Evolutionary conservation across 2,329 filamentous ascomycete genomes (phyloP).

Genomic region (Calonectria montana): DNA sequence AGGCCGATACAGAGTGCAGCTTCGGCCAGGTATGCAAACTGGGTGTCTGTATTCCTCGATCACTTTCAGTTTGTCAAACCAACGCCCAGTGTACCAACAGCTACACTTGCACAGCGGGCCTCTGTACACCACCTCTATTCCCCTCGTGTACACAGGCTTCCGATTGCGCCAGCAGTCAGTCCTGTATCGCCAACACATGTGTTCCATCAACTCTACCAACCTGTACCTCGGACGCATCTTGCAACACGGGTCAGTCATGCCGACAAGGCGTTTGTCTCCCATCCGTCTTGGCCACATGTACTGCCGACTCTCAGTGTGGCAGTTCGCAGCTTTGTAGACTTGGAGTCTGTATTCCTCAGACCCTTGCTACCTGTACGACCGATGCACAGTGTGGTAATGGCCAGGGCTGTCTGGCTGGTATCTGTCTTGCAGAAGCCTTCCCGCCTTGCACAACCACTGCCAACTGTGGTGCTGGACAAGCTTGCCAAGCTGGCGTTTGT

Average conservation of each 20-base stretch:
- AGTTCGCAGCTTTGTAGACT: neutral
- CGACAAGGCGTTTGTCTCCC: conserved; percentile 6
- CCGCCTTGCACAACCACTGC: neutral
- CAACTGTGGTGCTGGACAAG: neutral
- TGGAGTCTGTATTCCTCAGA: conserved; percentile 12
- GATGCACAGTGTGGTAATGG: neutral
- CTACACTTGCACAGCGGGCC: neutral
- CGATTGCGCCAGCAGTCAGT: neutral
- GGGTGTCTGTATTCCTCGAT: conserved; percentile 9
- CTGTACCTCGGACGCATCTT: neutral
- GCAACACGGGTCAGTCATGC: neutral
- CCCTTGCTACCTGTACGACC: neutral
- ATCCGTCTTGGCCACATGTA: neutral
- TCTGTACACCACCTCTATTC: conserved; percentile 5
- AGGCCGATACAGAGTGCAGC: conserved; percentile 1
- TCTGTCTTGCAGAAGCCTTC: conserved; percentile 8
- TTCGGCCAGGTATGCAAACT: conserved; percentile 1
- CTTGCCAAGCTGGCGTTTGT: conserved; percentile 11
- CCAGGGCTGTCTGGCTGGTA: neutral
- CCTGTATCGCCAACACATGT: conserved; percentile 8
- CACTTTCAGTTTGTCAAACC: neutral
- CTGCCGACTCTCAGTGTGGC: neutral
- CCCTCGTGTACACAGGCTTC: neutral
- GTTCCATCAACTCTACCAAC: neutral
- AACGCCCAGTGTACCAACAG: neutral